Base-by-base conservation (phyloP, 768 basidiomycete genomes). In the Albatrellus ellisii region DNA sequence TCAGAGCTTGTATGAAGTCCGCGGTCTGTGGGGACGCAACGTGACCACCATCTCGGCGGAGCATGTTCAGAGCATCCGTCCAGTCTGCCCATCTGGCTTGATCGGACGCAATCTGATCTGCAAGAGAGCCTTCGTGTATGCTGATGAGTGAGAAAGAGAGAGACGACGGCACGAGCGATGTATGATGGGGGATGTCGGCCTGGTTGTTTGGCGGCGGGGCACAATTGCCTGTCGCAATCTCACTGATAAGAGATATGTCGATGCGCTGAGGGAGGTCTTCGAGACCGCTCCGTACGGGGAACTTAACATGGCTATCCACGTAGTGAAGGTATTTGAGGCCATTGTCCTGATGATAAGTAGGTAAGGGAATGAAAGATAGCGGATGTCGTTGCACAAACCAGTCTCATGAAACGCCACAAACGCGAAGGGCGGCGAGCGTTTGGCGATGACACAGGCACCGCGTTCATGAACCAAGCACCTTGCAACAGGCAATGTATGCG, bases 391-490 rank as follows among this genome's bases (percentile, higher is more conserved):
- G 39, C 8, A 51, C 67, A 49, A 59, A 88, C 87, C 58, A 94
- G 60, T 50, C 90, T 70, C 68, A 91, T 77, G 59, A 92, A 94
- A 34, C 85, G 69, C 89, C 89, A 94, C 2, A 76, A 77, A 28
- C 75, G 67, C 22, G 59, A 70, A 2, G 77, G 75, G 32, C 79
- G 68, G 36, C 74, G 69, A 11, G 63, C 54, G 8, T 55, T 56
- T 14, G 69, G 68, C 12, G 63, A 53, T 20, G 61, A 50, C 17
- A 60, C 28, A 0, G 78, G 76, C 28, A 82, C 61, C 1, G 78
- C 88, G 52, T 81, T 89, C 48, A 86, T 73, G 59, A 95, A 92
- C 90, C 90, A 95, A 17, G 87, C 83, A 25, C 90, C 90, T 56
- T 89, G 81, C 35, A 88, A 63, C 28, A 95, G 60, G 54, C 89